Evolutionary conservation across 768 basidiomycete genomes (phyloP), one percentile per base, ranked within the genome.

Genomic region (Hericium erinaceus): DNA sequence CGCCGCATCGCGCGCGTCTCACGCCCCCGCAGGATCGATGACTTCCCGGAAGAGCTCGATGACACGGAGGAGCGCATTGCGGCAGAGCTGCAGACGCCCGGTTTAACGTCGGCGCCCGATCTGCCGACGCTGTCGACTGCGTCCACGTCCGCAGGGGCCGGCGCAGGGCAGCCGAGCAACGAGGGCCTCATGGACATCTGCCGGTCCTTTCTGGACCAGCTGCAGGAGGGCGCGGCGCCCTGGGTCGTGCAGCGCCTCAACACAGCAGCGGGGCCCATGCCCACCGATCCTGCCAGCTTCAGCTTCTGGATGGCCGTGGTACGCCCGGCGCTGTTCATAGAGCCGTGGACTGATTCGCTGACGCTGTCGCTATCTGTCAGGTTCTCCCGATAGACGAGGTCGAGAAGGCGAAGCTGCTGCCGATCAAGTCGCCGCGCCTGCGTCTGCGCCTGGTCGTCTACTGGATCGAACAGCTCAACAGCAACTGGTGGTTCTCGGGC

Each of bases 201-300:
- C 64, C 77, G 77, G 48, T 71, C 73, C 4, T 89, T 89, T 65
- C 72, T 89, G 57, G 73, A 75, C 24, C 81, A 84, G 60, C 73
- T 88, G 10, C 70, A 80, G 57, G 74, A 74, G 2, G 90, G 92
- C 15, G 85, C 83, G 1, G 90, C 92, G 0, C 95, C 95, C 11
- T 98, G 95, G 95, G 85, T 98, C 39, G 84, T 92, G 2, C 92
- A 97, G 65, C 81, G 91, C 51, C 77, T 97, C 48, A 83, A 89
- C 66, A 81, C 80, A 64, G 83, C 85, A 0, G 89, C 88, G 66
- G 92, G 92, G 2, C 74, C 79, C 4, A 87, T 89, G 77, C 93
- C 93, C 1, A 65, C 58, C 12, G 86, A 92, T 69, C 80, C 85
- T 0, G 78, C 78, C 26, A 73, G 78, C 22, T 93, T 95, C 69